A percentile compares a stretch with the other conserved stretches of the same genome.
These are phyloP conservation scores for Anethum foeniculum DNA, from an alignment of 140 eudicot species.

Conservation along the genomic window DNA sequence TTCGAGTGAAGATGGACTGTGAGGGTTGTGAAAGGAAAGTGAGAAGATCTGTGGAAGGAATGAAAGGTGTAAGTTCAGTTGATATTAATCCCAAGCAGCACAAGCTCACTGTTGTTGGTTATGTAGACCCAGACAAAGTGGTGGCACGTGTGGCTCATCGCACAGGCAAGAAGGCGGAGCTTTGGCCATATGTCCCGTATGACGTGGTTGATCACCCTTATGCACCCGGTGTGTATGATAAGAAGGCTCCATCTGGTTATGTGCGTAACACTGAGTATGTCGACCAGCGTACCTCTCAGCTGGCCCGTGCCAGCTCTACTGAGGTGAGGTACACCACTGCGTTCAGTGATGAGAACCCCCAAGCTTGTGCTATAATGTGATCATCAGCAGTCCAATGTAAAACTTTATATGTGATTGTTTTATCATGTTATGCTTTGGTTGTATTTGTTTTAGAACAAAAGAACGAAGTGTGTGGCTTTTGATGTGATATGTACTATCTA, in stretches of 20 bases:
- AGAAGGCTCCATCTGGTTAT: conserved; percentile 92
- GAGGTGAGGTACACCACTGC: conserved; percentile 94
- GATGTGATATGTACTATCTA: neutral
- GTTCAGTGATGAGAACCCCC: conserved; percentile 81
- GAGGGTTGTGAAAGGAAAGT: conserved; percentile 13
- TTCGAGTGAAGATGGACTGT: conserved; percentile 5
- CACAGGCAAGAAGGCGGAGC: conserved; percentile 88
- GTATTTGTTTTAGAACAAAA: neutral
- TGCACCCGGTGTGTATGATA: conserved; percentile 79
- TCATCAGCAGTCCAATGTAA: neutral
- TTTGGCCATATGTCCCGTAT: conserved; percentile 94
- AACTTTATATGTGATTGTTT: neutral
- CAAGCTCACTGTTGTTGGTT: conserved; percentile 82
- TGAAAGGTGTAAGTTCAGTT: conserved; percentile 82
- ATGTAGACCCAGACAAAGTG: conserved; percentile 79
- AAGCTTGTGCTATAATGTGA: conserved; percentile 79
- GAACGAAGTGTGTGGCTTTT: neutral
- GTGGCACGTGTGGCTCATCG: conserved; percentile 73
- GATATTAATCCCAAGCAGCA: conserved; percentile 56
- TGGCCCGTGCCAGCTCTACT: conserved; percentile 85
- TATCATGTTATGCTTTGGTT: neutral
- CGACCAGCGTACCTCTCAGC: conserved; percentile 36
- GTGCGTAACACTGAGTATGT: conserved; percentile 43
- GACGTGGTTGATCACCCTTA: conserved; percentile 88
- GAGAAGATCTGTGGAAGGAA: conserved; percentile 44